phyloP scores from a whole-genome alignment of 108 stramenopile species.

The Cyclotella distinguenda region DNA sequence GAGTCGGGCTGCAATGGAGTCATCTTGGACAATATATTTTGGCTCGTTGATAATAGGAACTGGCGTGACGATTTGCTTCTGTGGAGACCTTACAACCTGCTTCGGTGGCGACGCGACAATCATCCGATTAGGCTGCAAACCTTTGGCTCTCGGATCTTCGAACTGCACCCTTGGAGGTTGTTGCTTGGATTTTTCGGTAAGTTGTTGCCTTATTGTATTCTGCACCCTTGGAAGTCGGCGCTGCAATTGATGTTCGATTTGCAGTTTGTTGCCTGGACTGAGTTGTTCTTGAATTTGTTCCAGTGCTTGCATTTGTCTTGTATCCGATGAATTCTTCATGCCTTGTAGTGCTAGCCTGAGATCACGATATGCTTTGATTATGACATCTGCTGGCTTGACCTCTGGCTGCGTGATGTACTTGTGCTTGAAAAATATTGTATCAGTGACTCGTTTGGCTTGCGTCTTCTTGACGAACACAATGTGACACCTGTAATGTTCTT shows the following conservation, averaged over 20 bases:
- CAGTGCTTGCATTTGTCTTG: neutral
- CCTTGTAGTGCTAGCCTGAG: neutral
- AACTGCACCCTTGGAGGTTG: slow-evolving; percentile 8
- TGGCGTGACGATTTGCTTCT: neutral
- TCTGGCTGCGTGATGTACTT: slow-evolving; percentile 14
- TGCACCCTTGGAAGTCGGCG: slow-evolving; percentile 3
- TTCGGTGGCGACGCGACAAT: slow-evolving; percentile 10
- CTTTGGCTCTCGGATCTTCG: neutral
- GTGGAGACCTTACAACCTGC: slow-evolving; percentile 1
- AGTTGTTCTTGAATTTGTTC: slow-evolving; percentile 11
- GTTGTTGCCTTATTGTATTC: neutral
- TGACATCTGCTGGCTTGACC: slow-evolving; percentile 15
- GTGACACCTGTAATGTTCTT: slow-evolving; percentile 28
- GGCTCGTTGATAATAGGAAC: neutral
- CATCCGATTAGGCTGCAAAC: neutral
- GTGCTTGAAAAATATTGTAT: slow-evolving; percentile 25
- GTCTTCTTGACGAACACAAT: slow-evolving; percentile 10
- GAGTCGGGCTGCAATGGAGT: slow-evolving; percentile 1
- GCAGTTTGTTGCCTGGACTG: neutral
- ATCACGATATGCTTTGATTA: slow-evolving; percentile 2
- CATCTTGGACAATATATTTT: neutral
- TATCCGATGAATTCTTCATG: neutral
- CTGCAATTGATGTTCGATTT: neutral
- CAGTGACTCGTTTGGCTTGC: slow-evolving; percentile 6
- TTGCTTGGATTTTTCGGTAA: neutral